These are phyloP conservation scores for Knufia fluminis DNA, from an alignment of 2,329 filamentous ascomycete genomes.

Conservation along the genomic window DNA sequence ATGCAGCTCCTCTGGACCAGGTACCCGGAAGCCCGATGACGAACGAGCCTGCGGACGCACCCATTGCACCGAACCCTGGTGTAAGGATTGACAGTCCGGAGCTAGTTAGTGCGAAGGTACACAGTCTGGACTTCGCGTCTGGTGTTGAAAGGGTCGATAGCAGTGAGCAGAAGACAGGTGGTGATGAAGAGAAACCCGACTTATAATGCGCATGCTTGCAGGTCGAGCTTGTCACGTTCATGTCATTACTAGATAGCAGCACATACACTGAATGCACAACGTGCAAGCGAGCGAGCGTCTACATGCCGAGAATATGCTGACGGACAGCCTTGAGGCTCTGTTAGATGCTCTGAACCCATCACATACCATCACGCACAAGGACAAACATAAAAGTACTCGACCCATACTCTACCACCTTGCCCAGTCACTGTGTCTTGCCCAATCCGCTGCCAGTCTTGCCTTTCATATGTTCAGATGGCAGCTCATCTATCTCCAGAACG, in stretches of 20 bases:
- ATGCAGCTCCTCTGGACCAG: slow-evolving; percentile 74
- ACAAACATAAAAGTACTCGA: too few species aligned
- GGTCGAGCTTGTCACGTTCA: not conserved
- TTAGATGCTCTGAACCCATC: too few species aligned
- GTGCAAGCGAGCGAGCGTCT: not conserved
- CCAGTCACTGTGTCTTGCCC: not conserved
- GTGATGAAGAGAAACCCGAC: not conserved
- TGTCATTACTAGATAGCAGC: not conserved
- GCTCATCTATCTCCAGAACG: not conserved
- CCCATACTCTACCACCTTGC: too few species aligned
- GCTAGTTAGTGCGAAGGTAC: slow-evolving; percentile 18
- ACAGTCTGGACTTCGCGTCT: slow-evolving; percentile 21
- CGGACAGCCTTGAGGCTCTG: too few species aligned
- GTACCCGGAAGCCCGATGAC: slow-evolving; percentile 37
- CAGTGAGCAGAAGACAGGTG: too few species aligned
- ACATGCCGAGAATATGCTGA: too few species aligned
- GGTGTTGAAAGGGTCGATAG: slow-evolving; percentile 3
- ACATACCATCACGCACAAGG: too few species aligned
- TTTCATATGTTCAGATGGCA: not conserved
- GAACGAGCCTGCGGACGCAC: slow-evolving; percentile 10
- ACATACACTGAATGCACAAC: not conserved
- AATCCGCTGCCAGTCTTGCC: not conserved
- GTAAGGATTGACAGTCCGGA: slow-evolving; percentile 18
- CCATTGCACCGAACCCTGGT: slow-evolving; percentile 13
- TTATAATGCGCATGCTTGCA: not conserved